Conservation (phyloP, 768 basidiomycete genomes). For the Termitomyces sp. region DNA sequence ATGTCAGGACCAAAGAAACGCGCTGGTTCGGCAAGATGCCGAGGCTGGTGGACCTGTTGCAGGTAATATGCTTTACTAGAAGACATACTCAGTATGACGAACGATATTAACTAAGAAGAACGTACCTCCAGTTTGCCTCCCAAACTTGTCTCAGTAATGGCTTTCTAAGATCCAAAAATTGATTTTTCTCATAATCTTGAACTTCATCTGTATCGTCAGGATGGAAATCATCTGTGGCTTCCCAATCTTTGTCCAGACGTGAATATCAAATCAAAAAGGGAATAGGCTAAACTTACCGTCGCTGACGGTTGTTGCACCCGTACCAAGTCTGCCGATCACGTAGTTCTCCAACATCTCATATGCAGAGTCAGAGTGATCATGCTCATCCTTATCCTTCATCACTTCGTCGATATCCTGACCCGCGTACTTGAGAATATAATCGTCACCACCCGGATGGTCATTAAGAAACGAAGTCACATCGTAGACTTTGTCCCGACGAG, state of each 20-base stretch:
- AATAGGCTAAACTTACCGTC: constrained; percentile 52
- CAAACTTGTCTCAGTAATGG: constrained; percentile 86
- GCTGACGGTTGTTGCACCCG: constrained; percentile 65
- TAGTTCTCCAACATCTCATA: constrained; percentile 92
- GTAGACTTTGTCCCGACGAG: constrained; percentile 80
- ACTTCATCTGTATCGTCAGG: constrained; percentile 83
- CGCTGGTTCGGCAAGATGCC: constrained; percentile 79
- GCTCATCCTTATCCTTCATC: constrained; percentile 79
- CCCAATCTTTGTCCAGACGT: constrained; percentile 60
- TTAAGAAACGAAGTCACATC: constrained; percentile 79
- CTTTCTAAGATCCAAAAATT: constrained; percentile 86
- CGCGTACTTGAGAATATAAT: constrained; percentile 76
- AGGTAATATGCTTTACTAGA: constrained; percentile 92
- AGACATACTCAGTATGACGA: background rate
- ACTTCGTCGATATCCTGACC: constrained; percentile 76
- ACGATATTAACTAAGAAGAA: constrained; percentile 7
- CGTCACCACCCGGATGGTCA: constrained; percentile 96
- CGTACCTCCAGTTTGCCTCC: constrained; percentile 77
- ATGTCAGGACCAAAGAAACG: constrained; percentile 79
- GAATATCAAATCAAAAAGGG: background rate
- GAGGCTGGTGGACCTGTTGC: constrained; percentile 94
- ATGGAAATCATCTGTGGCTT: constrained; percentile 82
- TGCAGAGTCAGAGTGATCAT: constrained; percentile 88
- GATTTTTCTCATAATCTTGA: constrained; percentile 81
- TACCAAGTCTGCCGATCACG: constrained; percentile 76